These are phyloP conservation scores for Colletotrichum neosansevieriae DNA, from an alignment of 2,329 filamentous ascomycete species.

Conservation along the genomic window DNA sequence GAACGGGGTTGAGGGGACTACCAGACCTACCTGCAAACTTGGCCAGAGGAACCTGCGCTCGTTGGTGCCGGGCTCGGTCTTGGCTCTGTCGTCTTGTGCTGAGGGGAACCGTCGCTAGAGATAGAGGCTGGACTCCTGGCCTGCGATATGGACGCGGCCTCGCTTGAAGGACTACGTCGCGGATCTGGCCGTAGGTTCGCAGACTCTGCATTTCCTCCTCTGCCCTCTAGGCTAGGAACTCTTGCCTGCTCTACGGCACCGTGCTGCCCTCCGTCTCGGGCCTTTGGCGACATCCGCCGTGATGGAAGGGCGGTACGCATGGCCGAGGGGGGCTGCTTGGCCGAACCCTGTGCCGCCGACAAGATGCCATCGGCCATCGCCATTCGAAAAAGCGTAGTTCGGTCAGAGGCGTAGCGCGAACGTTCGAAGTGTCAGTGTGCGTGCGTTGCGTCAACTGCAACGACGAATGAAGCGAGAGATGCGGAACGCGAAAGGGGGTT, in stretches of 20 bases:
- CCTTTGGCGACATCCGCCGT: constrained; percentile 39
- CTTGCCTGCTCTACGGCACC: constrained; percentile 24
- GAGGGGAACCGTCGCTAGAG: constrained; percentile 33
- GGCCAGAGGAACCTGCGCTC: constrained; percentile 56
- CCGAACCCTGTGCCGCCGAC: constrained; percentile 34
- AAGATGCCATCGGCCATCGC: constrained; percentile 40
- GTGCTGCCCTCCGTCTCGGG: constrained; percentile 29
- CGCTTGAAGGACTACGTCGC: constrained; percentile 40
- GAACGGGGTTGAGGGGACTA: background rate
- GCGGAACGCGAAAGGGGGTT: constrained; percentile 1
- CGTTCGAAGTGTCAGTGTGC: background rate
- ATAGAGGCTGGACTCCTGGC: constrained; percentile 38
- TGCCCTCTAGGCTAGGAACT: constrained; percentile 22
- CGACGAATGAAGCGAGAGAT: background rate
- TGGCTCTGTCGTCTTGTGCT: constrained; percentile 19
- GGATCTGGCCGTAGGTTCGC: constrained; percentile 18
- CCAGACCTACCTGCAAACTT: constrained; percentile 74
- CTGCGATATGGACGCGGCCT: constrained; percentile 35
- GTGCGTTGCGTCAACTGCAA: constrained; percentile 9
- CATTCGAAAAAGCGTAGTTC: constrained; percentile 35
- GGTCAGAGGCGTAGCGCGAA: background rate
- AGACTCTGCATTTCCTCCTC: constrained; percentile 8
- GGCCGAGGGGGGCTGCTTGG: constrained; percentile 33
- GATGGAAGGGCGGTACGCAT: constrained; percentile 41
- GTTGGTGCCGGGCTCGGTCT: constrained; percentile 38